Evolutionary conservation across 208 protist genomes (phyloP).

Genomic region (Porcisia hertigi): DNA sequence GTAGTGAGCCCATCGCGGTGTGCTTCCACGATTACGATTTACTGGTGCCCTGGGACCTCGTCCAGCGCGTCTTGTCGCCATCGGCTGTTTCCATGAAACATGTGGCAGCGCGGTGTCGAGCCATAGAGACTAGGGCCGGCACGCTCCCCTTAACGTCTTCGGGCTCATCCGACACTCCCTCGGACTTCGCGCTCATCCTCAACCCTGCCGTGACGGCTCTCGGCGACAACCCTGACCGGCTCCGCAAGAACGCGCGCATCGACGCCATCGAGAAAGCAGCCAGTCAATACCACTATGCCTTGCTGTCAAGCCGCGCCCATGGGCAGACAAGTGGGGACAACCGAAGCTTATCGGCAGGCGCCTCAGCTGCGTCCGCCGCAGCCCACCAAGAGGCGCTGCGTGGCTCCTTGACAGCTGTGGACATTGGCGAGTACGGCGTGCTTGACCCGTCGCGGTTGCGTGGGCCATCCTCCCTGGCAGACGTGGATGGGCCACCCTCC

Average conservation of each 20-base stretch:
- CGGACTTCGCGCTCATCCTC: conserved; percentile 47
- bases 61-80: conserved; percentile 1
- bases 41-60: conserved; percentile 27
- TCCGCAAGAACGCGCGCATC: conserved; percentile 66
- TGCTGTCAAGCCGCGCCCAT: conserved; percentile 23
- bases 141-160: background rate
- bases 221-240: conserved; percentile 46
- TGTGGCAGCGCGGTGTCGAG: conserved; percentile 5
- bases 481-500: background rate
- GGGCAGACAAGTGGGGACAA: background rate
- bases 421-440: conserved; percentile 34
- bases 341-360: background rate
- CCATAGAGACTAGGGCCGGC: background rate
- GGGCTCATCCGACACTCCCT: too few species aligned
- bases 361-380: conserved; percentile 22
- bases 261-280: conserved; percentile 58
- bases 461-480: background rate
- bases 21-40: conserved; percentile 52
- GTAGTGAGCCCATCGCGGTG: conserved; percentile 10
- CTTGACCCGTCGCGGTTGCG: conserved; percentile 30
- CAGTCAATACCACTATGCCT: conserved; percentile 55
- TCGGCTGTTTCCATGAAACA: background rate
- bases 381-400: conserved; percentile 27
- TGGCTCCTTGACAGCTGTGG: conserved; percentile 15
- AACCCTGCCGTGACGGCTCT: conserved; percentile 44